Evolutionary conservation across 2,329 filamentous ascomycete species (phyloP), one percentile per base, ranked within the genome.

Genomic region (Colletotrichum sidae): DNA sequence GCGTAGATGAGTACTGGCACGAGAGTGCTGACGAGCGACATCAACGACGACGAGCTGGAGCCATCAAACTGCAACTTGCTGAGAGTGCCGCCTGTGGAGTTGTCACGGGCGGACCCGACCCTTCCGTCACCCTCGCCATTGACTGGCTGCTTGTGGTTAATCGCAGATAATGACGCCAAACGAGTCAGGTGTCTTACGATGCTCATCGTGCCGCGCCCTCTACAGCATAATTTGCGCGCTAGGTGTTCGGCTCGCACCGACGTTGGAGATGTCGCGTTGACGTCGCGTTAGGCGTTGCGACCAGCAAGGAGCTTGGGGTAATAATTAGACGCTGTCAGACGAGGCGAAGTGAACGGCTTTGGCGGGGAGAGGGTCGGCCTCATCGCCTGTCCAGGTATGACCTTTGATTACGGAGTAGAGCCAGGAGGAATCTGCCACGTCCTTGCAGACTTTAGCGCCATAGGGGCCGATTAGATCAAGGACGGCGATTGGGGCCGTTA

Each of bases 1-100:
- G 84, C 80, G 64, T 83, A 81, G 47, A 83, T 67, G 49, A 85
- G 70, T 6, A 88, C 80, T 9, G 87, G 87, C 8, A 86, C 69
- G 15, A 89, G 79, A 38, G 86, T 88, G 72, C 78, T 78, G 50
- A 86, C 75, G 12, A 84, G 74, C 1, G 79, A 73, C 34, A 73
- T 70, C 39, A 80, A 72, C 2, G 81, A 83, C 4, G 76, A 75
- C 8, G 79, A 82, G 70, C 80, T 75, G n/a, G 74, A 75, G 35
- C 73, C 72, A 34, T 69, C 70, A 13, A 73, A 66, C 13, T 74
- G 72, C 50, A 75, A 49, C 38, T 77, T 75, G 68, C 75, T 73
- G 55, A 81, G 50, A 41, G 79, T 79, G 68, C 77, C 74, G 67
- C 73, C 72, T 4, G 78, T 79, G 2, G 76, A 73, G 69, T 79